Percentiles rank a stretch among this genome's conserved stretches.
Evolutionary conservation across 2,329 filamentous ascomycete species (phyloP).

Genomic region (Elsinoe ampelina): DNA sequence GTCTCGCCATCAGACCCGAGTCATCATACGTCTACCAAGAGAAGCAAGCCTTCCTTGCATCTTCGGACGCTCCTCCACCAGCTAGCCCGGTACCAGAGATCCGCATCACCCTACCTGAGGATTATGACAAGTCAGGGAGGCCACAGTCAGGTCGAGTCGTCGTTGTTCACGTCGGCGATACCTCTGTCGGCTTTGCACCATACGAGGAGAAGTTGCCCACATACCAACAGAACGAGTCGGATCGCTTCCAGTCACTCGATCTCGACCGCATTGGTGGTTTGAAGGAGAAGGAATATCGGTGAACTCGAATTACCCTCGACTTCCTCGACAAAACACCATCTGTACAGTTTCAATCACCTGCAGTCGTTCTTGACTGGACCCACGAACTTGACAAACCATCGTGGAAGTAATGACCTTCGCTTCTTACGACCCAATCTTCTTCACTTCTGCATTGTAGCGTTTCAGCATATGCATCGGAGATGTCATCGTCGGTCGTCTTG

Average conservation of each 20-base stretch:
- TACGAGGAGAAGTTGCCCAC: conserved; percentile 72
- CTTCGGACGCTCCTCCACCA: conserved; percentile 66
- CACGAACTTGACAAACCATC: not conserved
- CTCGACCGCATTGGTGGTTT: conserved; percentile 89
- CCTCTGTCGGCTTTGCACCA: conserved; percentile 79
- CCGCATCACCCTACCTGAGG: conserved; percentile 94
- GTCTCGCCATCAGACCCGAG: conserved; percentile 50
- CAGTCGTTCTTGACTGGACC: not conserved
- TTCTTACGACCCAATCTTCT: conserved; percentile 9
- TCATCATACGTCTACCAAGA: conserved; percentile 68
- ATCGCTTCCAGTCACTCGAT: conserved; percentile 83
- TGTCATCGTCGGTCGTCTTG: not conserved
- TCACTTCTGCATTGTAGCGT: conserved; percentile 7
- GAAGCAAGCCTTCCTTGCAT: conserved; percentile 68
- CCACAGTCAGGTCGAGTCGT: conserved; percentile 79
- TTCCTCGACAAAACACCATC: not conserved
- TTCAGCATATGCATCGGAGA: conserved; percentile 5
- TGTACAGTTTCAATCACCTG: not conserved
- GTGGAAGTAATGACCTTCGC: conserved; percentile 7
- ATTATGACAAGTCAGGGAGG: conserved; percentile 75
- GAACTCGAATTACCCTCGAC: not conserved
- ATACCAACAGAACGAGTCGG: conserved; percentile 70
- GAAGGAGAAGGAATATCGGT: conserved; percentile 65
- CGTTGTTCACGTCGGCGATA: conserved; percentile 82
- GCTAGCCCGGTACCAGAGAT: conserved; percentile 83